phyloP scores from a whole-genome alignment of 2,329 filamentous ascomycete species.

The Diplodia mutila region DNA sequence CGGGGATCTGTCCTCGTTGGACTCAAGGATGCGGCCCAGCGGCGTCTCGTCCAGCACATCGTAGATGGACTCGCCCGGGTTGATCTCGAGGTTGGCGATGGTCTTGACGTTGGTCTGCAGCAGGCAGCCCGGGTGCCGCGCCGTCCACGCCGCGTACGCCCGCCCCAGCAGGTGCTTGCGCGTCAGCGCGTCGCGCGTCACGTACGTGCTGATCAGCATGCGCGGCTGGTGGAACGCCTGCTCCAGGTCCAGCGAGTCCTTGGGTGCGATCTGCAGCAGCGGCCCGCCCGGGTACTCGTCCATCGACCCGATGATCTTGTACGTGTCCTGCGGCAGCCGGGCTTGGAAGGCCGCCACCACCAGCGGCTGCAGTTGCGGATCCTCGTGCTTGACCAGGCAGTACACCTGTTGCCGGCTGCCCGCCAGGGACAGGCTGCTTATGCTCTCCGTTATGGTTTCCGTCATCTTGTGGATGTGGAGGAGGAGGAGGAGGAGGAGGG shows the following conservation, averaged over 20 bases:
- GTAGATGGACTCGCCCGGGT: conserved; percentile 94
- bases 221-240: conserved; percentile 67
- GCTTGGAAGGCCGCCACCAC: conserved; percentile 71
- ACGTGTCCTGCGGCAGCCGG: conserved; percentile 59
- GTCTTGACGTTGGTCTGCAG: conserved; percentile 74
- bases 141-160: conserved; percentile 82
- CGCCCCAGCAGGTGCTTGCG: conserved; percentile 90
- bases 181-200: conserved; percentile 94
- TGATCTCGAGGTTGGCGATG: conserved; percentile 86
- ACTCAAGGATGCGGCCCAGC: conserved; percentile 74
- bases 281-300: conserved; percentile 49
- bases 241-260: conserved; percentile 87
- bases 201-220: conserved; percentile 81
- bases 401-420: neutral
- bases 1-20: conserved; percentile 59
- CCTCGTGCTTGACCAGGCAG: conserved; percentile 54
- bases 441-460: neutral
- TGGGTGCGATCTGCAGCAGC: conserved; percentile 78
- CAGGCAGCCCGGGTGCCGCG: conserved; percentile 67
- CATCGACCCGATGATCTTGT: conserved; percentile 59
- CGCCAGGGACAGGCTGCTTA: neutral
- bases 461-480: neutral
- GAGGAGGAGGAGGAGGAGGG: too few species aligned
- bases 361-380: conserved; percentile 85
- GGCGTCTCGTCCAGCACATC: conserved; percentile 89